phyloP scores from a whole-genome alignment of 2,329 filamentous ascomycete genomes.

The Phyllosticta citribraziliensis region DNA sequence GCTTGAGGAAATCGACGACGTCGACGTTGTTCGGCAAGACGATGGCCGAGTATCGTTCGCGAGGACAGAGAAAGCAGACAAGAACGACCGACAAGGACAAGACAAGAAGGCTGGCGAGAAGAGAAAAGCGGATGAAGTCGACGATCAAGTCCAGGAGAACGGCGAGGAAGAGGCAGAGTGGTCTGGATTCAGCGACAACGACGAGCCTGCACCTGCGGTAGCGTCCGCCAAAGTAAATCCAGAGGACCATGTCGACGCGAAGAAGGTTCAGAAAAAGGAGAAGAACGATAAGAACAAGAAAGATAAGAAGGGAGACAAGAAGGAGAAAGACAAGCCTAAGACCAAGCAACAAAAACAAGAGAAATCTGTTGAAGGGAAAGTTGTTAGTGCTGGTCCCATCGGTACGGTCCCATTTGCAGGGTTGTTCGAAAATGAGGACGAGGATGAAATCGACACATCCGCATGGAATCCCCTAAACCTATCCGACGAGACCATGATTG shows the following conservation, averaged over 20 bases:
- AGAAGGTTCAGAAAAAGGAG: conserved; percentile 18
- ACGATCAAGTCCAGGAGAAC: conserved; percentile 9
- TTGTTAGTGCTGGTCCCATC: conserved; percentile 26
- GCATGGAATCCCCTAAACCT: conserved; percentile 69
- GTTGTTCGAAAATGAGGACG: conserved; percentile 42
- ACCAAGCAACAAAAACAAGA: conserved; percentile 16
- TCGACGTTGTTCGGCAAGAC: conserved; percentile 62
- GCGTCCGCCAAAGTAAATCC: conserved; percentile 24
- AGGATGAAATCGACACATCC: conserved; percentile 60
- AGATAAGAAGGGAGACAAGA: conserved; percentile 12
- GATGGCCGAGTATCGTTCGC: conserved; percentile 41
- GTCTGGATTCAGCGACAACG: conserved; percentile 20
- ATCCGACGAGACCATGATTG: conserved; percentile 59
- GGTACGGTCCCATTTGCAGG: conserved; percentile 45
- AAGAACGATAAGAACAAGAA: conserved; percentile 16
- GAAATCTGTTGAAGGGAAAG: conserved; percentile 11
- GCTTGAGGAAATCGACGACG: conserved; percentile 82
- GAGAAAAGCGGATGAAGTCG: conserved; percentile 10
- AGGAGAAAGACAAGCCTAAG: conserved; percentile 19
- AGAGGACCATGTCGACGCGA: conserved; percentile 9
- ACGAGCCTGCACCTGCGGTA: conserved; percentile 24
- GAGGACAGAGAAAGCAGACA: conserved; percentile 17
- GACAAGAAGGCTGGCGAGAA: conserved; percentile 19
- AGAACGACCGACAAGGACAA: conserved; percentile 13
- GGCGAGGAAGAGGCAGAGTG: conserved; percentile 22